Evolutionary conservation across 2,329 filamentous ascomycete genomes (phyloP).

Genomic region (Fusarium irregulare): DNA sequence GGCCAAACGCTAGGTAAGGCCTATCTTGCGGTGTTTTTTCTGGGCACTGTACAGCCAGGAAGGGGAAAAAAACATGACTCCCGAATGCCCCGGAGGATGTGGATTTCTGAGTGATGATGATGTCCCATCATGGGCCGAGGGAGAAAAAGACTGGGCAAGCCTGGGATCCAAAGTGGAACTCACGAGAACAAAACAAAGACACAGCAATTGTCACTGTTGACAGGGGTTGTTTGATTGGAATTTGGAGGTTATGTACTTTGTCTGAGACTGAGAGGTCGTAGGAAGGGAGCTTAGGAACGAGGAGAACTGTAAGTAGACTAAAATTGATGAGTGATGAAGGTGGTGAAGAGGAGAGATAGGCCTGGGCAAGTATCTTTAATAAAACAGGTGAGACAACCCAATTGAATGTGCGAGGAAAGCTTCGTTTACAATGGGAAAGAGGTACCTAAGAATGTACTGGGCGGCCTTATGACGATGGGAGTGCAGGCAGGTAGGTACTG

Average conservation of each 20-base stretch:
- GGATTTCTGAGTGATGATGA: slow-evolving; percentile 32
- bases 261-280: slow-evolving; percentile 15
- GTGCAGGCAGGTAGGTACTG: neutral
- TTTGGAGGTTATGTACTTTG: slow-evolving; percentile 12
- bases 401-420: slow-evolving; percentile 14
- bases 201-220: slow-evolving; percentile 26
- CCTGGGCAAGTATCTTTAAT: neutral
- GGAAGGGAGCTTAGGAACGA: slow-evolving; percentile 12
- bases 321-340: slow-evolving; percentile 1
- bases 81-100: slow-evolving; percentile 27
- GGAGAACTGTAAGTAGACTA: neutral
- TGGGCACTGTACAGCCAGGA: slow-evolving; percentile 26
- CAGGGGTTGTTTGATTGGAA: slow-evolving; percentile 26
- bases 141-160: slow-evolving; percentile 18
- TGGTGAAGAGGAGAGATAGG: neutral
- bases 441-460: neutral
- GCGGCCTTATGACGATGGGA: neutral
- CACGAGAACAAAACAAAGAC: slow-evolving; percentile 36
- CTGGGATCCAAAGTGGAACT: slow-evolving; percentile 28
- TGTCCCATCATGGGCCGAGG: slow-evolving; percentile 30
- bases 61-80: neutral
- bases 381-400: slow-evolving; percentile 9
- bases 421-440: slow-evolving; percentile 1
- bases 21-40: slow-evolving; percentile 22
- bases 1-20: neutral